phyloP scores from a whole-genome alignment of 2,329 filamentous ascomycete species.

The Cadophora sp. region DNA sequence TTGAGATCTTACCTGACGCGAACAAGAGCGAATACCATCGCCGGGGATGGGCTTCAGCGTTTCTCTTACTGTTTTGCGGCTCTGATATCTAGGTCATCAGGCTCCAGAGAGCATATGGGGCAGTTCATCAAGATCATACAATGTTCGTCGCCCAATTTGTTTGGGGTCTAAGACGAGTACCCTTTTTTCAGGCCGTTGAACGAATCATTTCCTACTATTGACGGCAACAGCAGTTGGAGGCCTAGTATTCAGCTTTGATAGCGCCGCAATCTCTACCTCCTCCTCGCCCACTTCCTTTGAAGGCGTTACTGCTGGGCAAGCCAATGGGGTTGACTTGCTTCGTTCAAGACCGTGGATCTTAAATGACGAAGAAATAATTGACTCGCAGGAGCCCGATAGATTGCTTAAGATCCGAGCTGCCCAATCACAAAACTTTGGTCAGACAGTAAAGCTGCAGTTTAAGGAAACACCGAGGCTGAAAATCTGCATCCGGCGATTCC shows the following conservation, averaged over 20 bases:
- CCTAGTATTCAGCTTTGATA: not conserved
- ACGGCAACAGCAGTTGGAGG: not conserved
- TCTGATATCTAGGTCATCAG: not conserved
- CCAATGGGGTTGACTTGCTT: not conserved
- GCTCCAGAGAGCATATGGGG: not conserved
- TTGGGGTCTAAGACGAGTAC: not conserved
- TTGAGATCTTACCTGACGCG: no score
- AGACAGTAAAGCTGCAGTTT: not conserved
- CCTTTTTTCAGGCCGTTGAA: no score
- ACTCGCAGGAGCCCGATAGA: not conserved
- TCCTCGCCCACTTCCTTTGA: not conserved
- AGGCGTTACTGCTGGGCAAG: not conserved
- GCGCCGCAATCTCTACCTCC: not conserved
- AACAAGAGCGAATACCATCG: not conserved
- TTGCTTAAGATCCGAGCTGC: not conserved
- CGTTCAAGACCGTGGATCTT: not conserved
- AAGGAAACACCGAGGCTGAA: not conserved
- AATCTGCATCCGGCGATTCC: not conserved
- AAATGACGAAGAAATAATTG: not conserved
- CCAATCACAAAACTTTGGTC: not conserved
- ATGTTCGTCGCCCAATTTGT: not conserved
- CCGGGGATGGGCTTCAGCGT: not conserved
- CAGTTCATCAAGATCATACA: not conserved
- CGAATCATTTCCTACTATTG: no score
- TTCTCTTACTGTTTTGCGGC: not conserved